phyloP scores from a whole-genome alignment of 2,329 filamentous ascomycete genomes.

The Periconia sp. region DNA sequence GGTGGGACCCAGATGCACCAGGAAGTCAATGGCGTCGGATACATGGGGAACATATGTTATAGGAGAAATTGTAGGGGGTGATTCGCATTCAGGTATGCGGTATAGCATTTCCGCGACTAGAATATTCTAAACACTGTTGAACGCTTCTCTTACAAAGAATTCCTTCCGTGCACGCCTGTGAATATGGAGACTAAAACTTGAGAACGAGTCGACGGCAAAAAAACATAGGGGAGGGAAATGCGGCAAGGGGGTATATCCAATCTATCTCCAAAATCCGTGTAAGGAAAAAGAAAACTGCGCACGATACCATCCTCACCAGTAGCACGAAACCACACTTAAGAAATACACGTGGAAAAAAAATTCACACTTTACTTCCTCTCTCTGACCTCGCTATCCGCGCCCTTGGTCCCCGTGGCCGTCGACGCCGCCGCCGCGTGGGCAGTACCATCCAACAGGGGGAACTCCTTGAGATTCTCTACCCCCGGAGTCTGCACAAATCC shows the following conservation, averaged over 20 bases:
- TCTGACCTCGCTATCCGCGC: constrained; percentile 1
- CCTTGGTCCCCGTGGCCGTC: background rate
- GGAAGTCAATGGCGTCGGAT: background rate
- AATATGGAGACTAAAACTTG: background rate
- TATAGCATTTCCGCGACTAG: too few relatives aligned
- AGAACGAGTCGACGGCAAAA: background rate
- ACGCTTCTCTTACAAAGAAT: too few relatives aligned
- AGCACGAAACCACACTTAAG: too few relatives aligned
- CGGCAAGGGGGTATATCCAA: background rate
- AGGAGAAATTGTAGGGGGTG: background rate
- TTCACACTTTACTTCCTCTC: constrained; percentile 1
- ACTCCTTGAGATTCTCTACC: constrained; percentile 7
- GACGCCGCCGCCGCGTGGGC: constrained; percentile 3
- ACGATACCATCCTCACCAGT: background rate
- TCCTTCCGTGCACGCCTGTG: too few relatives aligned
- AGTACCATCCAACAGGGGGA: constrained; percentile 18
- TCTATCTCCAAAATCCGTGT: background rate
- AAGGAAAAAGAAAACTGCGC: background rate
- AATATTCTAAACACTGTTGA: too few relatives aligned
- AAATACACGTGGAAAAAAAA: too few relatives aligned
- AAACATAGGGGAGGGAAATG: background rate
- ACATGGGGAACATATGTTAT: background rate
- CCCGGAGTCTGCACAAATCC: constrained; percentile 10
- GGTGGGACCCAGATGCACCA: background rate
- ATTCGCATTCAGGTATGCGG: background rate